Evolutionary conservation across 1,284 basidiomycete species (phyloP), one percentile per base, ranked within the genome.

Genomic region (Takashimella tepidaria): DNA sequence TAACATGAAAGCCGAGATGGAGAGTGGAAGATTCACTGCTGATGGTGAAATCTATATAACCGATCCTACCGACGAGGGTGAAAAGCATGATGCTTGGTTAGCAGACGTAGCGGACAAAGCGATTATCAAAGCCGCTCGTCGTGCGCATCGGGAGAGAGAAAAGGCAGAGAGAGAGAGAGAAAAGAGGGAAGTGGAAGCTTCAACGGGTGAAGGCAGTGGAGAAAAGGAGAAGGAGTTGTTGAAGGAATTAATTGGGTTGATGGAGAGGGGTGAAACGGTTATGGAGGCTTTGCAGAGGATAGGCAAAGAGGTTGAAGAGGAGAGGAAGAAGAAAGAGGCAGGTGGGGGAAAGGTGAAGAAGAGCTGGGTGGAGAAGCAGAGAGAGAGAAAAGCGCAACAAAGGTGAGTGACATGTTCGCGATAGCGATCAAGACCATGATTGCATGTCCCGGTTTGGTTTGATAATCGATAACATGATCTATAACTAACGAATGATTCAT

Each of bases 1-100:
- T 83, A 97, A 99, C 75, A 98, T 99, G 96, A 88, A 92, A 62
- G 87, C 89, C 62, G 96, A 99, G 81, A 93, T 99, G 87, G 85
- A 89, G 66, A 90, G 96, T 72, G 96, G 96, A 27, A 89, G 92
- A 66, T 97, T 99, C 78, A 87, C 92, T 10, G 89, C 88, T 54
- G 95, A 98, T 66, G 96, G 96, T 45, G 73, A 75, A 51, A 84
- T 77, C 54, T 97, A 93, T 72, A 82, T 92, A 51, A 84, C 84
- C 53, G 85, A 91, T 47, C 87, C 86, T 61, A 69, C 72, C 46
- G 93, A 98, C 75, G 88, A 88, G 5, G 87, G 92, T 68, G 91
- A 87, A 16, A 83, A 88, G 51, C 92, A 98, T 73, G 95, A 99
- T 75, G 82, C 82, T 25, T 99, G 96, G 96, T 88, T 99, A 80